Percentiles rank a stretch among this genome's conserved stretches.
Conservation (phyloP, 2,329 filamentous ascomycete genomes). For the Trematosphaeria pertusa region DNA sequence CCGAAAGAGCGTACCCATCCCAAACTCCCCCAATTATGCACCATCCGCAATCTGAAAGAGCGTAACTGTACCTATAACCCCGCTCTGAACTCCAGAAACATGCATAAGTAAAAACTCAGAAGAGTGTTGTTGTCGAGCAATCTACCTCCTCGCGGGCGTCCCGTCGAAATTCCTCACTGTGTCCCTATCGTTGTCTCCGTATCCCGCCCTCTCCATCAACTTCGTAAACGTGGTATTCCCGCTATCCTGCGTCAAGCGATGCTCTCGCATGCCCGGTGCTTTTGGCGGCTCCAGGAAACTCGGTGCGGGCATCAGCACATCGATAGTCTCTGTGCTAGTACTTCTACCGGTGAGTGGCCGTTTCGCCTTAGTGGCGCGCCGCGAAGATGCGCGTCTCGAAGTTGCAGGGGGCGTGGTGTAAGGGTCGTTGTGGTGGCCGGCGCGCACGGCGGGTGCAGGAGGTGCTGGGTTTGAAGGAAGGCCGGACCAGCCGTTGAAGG, state of each 20-base stretch:
- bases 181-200: slow-evolving; percentile 38
- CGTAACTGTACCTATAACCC: no score
- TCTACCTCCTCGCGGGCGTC: no score
- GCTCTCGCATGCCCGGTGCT: slow-evolving; percentile 39
- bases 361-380: slow-evolving; percentile 18
- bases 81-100: no score
- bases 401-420: slow-evolving; percentile 41
- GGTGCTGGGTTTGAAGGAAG: slow-evolving; percentile 22
- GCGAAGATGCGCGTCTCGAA: slow-evolving; percentile 26
- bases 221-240: slow-evolving; percentile 49
- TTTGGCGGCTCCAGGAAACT: slow-evolving; percentile 43
- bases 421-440: slow-evolving; percentile 36
- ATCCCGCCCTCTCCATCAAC: slow-evolving; percentile 52
- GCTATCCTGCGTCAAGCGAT: slow-evolving; percentile 39
- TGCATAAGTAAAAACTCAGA: no score
- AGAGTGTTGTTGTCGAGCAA: no score
- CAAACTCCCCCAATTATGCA: no score
- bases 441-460: slow-evolving; percentile 34
- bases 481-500: slow-evolving; percentile 33
- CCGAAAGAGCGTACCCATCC: background rate
- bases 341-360: slow-evolving; percentile 26
- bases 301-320: slow-evolving; percentile 51
- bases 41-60: no score
- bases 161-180: slow-evolving; percentile 41
- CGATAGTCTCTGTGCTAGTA: slow-evolving; percentile 53